phyloP scores from a whole-genome alignment of 2,329 filamentous ascomycete genomes.

The Fusarium transvaalense region DNA sequence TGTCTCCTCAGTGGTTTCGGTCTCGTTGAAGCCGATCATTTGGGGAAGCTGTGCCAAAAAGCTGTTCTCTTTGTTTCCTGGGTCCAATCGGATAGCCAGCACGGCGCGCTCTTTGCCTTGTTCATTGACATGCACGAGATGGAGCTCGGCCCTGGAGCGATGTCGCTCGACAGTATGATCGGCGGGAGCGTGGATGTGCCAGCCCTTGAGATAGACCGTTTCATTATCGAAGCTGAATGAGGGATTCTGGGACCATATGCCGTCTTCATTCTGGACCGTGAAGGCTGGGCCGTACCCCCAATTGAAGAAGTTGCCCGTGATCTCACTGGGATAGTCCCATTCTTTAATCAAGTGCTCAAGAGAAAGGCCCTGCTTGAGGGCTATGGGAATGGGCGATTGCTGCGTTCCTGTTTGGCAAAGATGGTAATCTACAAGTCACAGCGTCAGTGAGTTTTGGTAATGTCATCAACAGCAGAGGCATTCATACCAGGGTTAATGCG shows the following conservation, averaged over 20 bases:
- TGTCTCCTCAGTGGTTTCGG: neutral
- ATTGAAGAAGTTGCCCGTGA: conserved; percentile 37
- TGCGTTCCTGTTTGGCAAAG: conserved; percentile 40
- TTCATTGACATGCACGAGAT: conserved; percentile 39
- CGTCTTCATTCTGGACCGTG: conserved; percentile 30
- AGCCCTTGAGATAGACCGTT: conserved; percentile 39
- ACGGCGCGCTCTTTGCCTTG: conserved; percentile 33
- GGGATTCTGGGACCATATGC: conserved; percentile 22
- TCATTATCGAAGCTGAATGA: conserved; percentile 39
- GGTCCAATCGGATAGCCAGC: conserved; percentile 30
- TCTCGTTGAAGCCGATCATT: conserved; percentile 36
- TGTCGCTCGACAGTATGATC: conserved; percentile 39
- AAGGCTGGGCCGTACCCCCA: conserved; percentile 41
- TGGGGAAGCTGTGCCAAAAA: conserved; percentile 27
- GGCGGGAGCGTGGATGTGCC: conserved; percentile 40
- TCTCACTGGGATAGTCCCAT: conserved; percentile 19
- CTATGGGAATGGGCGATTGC: conserved; percentile 34
- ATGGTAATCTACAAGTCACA: conserved; percentile 12
- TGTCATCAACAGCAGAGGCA: rapidly evolving
- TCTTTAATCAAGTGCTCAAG: conserved; percentile 26
- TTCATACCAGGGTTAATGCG: conserved; percentile 25
- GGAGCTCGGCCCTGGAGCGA: conserved; percentile 40
- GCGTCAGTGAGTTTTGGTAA: neutral
- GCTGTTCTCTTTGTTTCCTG: conserved; percentile 23
- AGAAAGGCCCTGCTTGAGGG: conserved; percentile 35